Evolutionary conservation across 2,329 filamentous ascomycete genomes (phyloP), one percentile per base, ranked within the genome.

Genomic region (Remersonia thermophila): DNA sequence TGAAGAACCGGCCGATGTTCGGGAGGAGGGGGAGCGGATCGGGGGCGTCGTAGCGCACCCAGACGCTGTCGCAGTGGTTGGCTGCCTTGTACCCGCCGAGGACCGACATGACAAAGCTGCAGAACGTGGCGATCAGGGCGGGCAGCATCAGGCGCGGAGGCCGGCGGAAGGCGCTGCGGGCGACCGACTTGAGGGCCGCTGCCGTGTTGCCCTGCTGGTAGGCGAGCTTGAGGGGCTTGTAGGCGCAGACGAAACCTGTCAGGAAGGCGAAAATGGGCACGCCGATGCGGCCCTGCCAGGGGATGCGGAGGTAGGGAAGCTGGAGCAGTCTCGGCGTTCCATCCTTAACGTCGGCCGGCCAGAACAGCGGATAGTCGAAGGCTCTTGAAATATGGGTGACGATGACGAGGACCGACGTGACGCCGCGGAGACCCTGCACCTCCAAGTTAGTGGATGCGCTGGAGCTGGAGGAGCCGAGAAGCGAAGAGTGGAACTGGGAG

Each of bases 191-290:
- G 36, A 70, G 58, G 7, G 67, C 59, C 3, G 55, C 62, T 11
- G 57, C 45, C 18, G 52, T 44, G 44, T 70, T 63, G 28, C 62
- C 61, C 7, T 61, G 57, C 25, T 65, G 63, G 14, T 52, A 53
- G 25, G 63, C 61, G 30, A 66, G 62, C 48, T 66, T 67, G 11
- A 71, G 52, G 2, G 68, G 68, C 48, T 71, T 71, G 39, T 71
- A 56, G 18, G 66, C 67, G 49, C 67, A 71, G 15, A 72, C 68
- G 43, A 70, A 71, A 39, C 68, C 68, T 1, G 68, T 71, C 36
- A 72, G 54, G 44, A 72, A 69, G 34, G 66, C 65, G 45, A 72
- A 72, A 50, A 71, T 69, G 40, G 67, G 67, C 25, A 72, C 68
- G 30, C 67, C 67, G 20, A 70, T 62, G 15, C 66, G 61, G 30